A percentile compares a stretch with the other conserved stretches of the same genome.
Conservation (phyloP, 345 rosid species). For the Kernera saxatilis region DNA sequence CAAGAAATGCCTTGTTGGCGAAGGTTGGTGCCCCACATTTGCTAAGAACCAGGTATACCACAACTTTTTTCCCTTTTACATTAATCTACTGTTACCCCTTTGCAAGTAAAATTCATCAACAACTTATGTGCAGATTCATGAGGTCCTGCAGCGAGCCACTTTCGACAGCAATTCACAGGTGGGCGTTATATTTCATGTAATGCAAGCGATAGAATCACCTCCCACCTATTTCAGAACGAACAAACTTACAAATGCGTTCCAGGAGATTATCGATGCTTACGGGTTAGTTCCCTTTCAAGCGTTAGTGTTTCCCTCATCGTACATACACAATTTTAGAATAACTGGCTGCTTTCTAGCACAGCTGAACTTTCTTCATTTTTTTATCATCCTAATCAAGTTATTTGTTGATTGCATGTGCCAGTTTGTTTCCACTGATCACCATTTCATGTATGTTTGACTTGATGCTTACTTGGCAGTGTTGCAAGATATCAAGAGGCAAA, state of each 20-base stretch:
- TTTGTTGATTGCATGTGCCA: constrained; percentile 10
- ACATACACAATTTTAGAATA: background rate
- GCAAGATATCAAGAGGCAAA: constrained; percentile 97
- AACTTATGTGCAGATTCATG: constrained; percentile 69
- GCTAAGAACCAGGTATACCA: constrained; percentile 71
- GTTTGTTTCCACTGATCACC: constrained; percentile 8
- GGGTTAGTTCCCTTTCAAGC: constrained; percentile 55
- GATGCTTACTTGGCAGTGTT: constrained; percentile 58
- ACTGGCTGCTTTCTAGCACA: background rate
- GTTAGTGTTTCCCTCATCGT: background rate
- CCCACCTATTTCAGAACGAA: constrained; percentile 94
- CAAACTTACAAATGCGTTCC: constrained; percentile 78
- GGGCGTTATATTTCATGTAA: constrained; percentile 85
- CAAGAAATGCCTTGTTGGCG: constrained; percentile 96
- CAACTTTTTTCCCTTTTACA: constrained; percentile 4
- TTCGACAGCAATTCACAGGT: constrained; percentile 89
- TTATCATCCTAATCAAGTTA: constrained; percentile 6
- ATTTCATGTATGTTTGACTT: constrained; percentile 23
- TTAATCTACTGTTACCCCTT: constrained; percentile 2
- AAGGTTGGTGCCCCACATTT: constrained; percentile 96
- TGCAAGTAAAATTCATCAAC: constrained; percentile 16
- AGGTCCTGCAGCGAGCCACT: constrained; percentile 87
- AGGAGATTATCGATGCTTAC: constrained; percentile 97
- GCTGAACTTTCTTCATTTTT: background rate
- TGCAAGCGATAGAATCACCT: constrained; percentile 85